Evolutionary conservation across 352 stramenopile species (phyloP), one percentile per base, ranked within the genome.

Genomic region (Pythium sukuiense): DNA sequence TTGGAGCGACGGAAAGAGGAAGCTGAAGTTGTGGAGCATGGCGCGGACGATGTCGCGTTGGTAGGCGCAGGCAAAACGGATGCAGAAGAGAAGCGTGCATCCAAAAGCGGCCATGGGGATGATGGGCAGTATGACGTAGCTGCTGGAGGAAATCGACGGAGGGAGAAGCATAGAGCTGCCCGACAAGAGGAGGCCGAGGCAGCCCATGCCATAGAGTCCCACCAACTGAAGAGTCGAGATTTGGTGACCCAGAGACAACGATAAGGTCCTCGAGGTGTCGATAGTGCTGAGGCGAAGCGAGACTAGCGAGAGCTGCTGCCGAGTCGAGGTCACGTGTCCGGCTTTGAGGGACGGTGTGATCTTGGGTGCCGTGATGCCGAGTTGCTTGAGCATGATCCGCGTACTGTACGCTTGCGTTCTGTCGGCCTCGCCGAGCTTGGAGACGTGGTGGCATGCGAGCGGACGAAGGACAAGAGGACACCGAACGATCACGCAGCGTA

Each of bases 1-100:
- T 49, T 72, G 65, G 9, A 72, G 48, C 6, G 65, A 72, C 20
- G 60, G 55, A 39, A 72, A 72, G 26, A 67, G 50, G 20, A 72
- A 72, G 1, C 7, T 37, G 20, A 72, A 72, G 16, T 65, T 68
- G 7, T 43, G 53, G 16, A 64, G 3, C 59, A 72, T 55, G 11
- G 60, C 54, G 8, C 60, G 59, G 8, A 63, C 37, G 12, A 72
- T 24, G n/a, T 69, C 59, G 35, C 49, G 37, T 35, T 72, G 59
- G 35, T 52, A 61, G 8, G 35, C 54, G 7, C 46, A 41, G 6
- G 50, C 59, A 30, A 72, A 64, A 1, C 20, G 26, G 12, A 7
- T n/a, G 14, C 33, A 59, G 57, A 72, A 72, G 24, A 61, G 29
- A 3, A 32, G 1, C 2, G 65, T 72, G 29, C 33, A 60, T 2